phyloP scores from a whole-genome alignment of 2,329 filamentous ascomycete species.

The Myriosclerotinia scirpicola region DNA sequence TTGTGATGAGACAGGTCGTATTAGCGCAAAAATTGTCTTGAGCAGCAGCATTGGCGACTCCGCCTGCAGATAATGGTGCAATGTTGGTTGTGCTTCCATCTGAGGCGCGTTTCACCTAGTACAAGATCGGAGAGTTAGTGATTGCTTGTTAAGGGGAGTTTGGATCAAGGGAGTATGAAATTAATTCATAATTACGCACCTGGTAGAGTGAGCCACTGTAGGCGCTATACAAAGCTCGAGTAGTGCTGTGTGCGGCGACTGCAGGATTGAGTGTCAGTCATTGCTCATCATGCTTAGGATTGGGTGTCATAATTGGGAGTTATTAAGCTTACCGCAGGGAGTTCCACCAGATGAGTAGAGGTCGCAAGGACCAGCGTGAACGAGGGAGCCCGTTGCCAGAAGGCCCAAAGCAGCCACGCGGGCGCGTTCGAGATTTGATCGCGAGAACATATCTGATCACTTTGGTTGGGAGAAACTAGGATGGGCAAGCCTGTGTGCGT shows the following conservation, averaged over 20 bases:
- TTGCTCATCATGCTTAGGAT: background rate
- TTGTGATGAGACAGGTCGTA: slow-evolving; percentile 62
- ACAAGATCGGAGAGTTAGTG: background rate
- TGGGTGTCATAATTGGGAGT: background rate
- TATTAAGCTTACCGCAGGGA: slow-evolving; percentile 46
- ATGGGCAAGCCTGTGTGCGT: slow-evolving; percentile 5
- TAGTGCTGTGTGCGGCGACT: slow-evolving; percentile 64
- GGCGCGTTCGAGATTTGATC: slow-evolving; percentile 35
- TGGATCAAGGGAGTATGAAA: background rate
- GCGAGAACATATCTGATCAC: slow-evolving; percentile 40
- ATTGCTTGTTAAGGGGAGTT: background rate
- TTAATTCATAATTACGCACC: background rate
- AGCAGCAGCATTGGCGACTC: slow-evolving; percentile 59
- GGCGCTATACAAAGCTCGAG: slow-evolving; percentile 57
- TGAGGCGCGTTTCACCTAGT: slow-evolving; percentile 52
- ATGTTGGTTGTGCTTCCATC: slow-evolving; percentile 43
- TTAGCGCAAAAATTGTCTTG: slow-evolving; percentile 61
- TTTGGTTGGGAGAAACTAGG: slow-evolving; percentile 22
- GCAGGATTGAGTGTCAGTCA: background rate
- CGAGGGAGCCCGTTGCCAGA: slow-evolving; percentile 44
- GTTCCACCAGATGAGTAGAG: slow-evolving; percentile 59
- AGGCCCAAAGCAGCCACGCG: slow-evolving; percentile 39
- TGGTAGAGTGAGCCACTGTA: slow-evolving; percentile 59
- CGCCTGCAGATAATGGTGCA: slow-evolving; percentile 53
- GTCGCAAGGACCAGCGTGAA: slow-evolving; percentile 58